phyloP scores from a whole-genome alignment of 2,329 filamentous ascomycete species.

The Fusarium sp. region DNA sequence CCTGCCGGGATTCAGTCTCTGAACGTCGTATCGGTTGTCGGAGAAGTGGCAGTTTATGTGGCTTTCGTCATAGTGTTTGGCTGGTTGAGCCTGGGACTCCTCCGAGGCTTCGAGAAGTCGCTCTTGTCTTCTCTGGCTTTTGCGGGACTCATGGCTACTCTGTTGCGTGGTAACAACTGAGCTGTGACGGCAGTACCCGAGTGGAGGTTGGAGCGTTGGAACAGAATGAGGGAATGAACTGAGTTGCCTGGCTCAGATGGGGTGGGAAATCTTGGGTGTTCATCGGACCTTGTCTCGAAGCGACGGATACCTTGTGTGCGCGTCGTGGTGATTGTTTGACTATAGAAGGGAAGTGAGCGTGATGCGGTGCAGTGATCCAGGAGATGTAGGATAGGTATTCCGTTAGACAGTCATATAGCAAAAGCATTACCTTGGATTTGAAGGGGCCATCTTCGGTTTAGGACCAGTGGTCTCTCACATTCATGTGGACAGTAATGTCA shows the following conservation, averaged over 20 bases:
- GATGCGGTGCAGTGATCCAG: not conserved
- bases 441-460: too few relatives aligned
- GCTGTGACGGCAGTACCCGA: not conserved
- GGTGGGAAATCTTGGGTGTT: not conserved
- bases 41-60: slow-evolving; percentile 28
- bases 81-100: slow-evolving; percentile 15
- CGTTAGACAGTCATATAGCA: not conserved
- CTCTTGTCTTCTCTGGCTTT: slow-evolving; percentile 20
- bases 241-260: not conserved
- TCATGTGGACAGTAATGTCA: not conserved
- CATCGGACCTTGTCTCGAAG: slow-evolving; percentile 3
- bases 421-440: too few relatives aligned
- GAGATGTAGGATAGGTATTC: not conserved
- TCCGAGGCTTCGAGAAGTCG: slow-evolving; percentile 18
- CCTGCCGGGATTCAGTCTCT: slow-evolving; percentile 30
- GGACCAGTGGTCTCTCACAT: not conserved
- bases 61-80: slow-evolving; percentile 30
- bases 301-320: not conserved
- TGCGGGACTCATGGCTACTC: slow-evolving; percentile 15
- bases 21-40: slow-evolving; percentile 19
- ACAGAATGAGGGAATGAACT: not conserved
- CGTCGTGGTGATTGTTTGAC: not conserved
- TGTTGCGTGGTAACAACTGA: slow-evolving; percentile 11
- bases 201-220: not conserved
- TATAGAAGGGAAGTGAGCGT: not conserved